Conservation (phyloP, 2,329 filamentous ascomycete species). For the Fusarium kyushuense region DNA sequence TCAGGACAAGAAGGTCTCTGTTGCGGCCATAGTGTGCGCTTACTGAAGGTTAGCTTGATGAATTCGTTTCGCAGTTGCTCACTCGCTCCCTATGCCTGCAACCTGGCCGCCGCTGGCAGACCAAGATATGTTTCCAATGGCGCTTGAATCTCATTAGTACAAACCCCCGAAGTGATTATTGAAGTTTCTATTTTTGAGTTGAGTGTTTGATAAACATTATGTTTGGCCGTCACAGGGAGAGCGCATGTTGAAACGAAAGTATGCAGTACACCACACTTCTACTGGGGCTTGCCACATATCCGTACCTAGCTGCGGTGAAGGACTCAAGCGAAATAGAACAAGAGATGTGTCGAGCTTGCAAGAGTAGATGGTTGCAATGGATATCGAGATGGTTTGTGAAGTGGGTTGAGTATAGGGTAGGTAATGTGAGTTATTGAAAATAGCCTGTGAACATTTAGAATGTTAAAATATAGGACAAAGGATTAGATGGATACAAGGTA, state of each 20-base stretch:
- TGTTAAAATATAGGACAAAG: no score
- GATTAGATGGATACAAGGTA: no score
- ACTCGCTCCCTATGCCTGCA: slow-evolving; percentile 2
- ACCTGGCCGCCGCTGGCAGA: slow-evolving; percentile 20
- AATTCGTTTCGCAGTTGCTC: slow-evolving; percentile 34
- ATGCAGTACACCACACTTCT: not conserved
- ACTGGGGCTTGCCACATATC: not conserved
- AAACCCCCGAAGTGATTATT: not conserved
- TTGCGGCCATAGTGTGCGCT: slow-evolving; percentile 25
- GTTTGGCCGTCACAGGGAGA: not conserved
- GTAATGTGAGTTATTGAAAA: no score
- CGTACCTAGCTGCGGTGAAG: not conserved
- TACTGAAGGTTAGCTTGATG: slow-evolving; percentile 25
- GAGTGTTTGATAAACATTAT: not conserved
- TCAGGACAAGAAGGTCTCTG: not conserved
- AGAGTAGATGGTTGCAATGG: not conserved
- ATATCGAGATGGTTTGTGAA: not conserved
- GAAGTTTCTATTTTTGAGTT: not conserved
- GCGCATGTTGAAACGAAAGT: slow-evolving; percentile 33
- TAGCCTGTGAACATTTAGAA: no score
- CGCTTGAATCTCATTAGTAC: slow-evolving; percentile 20
- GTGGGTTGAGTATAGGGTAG: not conserved
- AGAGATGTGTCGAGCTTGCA: not conserved
- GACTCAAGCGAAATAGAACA: not conserved
- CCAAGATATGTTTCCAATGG: not conserved